Percentiles rank a stretch among this genome's conserved stretches.
Evolutionary conservation across 2,329 filamentous ascomycete species (phyloP).

Genomic region (Myriosclerotinia scirpicola): DNA sequence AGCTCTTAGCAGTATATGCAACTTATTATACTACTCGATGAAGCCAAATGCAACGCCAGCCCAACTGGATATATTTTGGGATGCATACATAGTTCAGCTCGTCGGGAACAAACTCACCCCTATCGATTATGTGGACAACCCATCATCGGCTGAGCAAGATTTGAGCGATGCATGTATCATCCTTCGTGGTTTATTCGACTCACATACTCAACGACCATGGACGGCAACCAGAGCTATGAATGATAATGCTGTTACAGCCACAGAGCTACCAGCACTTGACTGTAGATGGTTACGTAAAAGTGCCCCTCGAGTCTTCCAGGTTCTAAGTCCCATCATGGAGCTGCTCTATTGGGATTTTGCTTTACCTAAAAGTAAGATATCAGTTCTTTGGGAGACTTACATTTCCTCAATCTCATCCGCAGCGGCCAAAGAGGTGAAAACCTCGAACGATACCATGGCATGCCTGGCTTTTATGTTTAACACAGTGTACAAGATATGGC

Average conservation of each 20-base stretch:
- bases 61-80: constrained; percentile 78
- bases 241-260: constrained; percentile 49
- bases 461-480: constrained; percentile 73
- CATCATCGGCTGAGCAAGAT: constrained; percentile 48
- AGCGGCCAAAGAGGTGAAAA: constrained; percentile 83
- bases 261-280: constrained; percentile 83
- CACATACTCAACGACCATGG: constrained; percentile 61
- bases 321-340: constrained; percentile 61
- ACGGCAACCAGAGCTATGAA: constrained; percentile 70
- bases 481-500: constrained; percentile 70
- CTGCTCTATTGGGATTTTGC: constrained; percentile 62
- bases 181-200: constrained; percentile 70
- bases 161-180: constrained; percentile 63
- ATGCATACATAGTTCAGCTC: constrained; percentile 66
- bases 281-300: constrained; percentile 83
- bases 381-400: constrained; percentile 60
- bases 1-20: constrained; percentile 71
- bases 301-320: constrained; percentile 60
- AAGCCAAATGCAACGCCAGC: constrained; percentile 64
- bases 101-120: constrained; percentile 56
- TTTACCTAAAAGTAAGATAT: constrained; percentile 55
- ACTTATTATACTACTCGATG: constrained; percentile 79
- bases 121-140: constrained; percentile 40
- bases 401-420: constrained; percentile 64
- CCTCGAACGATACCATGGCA: constrained; percentile 77